Evolutionary conservation across 2,329 filamentous ascomycete genomes (phyloP), one percentile per base, ranked within the genome.

Genomic region (Colletotrichum simmondsii): DNA sequence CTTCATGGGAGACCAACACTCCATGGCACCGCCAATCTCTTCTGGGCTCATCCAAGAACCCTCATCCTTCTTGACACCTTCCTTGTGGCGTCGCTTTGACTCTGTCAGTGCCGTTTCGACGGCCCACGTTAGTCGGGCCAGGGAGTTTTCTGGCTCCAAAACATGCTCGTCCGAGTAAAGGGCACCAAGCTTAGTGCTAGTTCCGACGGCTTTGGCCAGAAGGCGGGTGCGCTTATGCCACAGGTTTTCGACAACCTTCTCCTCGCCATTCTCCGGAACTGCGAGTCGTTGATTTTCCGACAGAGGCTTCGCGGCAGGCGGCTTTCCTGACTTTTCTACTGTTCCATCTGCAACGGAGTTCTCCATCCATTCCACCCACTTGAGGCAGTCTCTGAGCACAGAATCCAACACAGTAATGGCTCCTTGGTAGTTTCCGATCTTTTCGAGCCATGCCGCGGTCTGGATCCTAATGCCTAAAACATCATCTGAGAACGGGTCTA

Each of bases 401-500:
- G 91, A 89, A 81, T 97, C 94, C 37, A 98, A 84, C 4, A 98
- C 91, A 62, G 94, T 90, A 70, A 94, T 92, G 0, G 95, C 91
- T 70, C 92, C 90, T 26, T 90, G 87, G 78, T 92, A 92, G 77
- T 93, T 90, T 37, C 92, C 88, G 19, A 94, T 90, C 78, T 93
- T 92, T 82, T 98, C 94, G 74, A 98, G 87, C 87, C 97, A 91
- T 11, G 89, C 88, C 1, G 94, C 92, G 10, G 97, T 87, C 80
- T 95, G 92, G 63, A 98, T 92, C 79, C 95, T 94, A 65, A 98
- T 92, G 10, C 97, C 97, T 76, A 98, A 88, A 42, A 98, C 92
- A 80, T 98, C 95, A 77, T 98, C 94, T 4, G 94, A 95, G 80
- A 95, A 97, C 0, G 94, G 94, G 79, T 98, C 95, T 85, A 99